Evolutionary conservation across 2,329 filamentous ascomycete species (phyloP).

Genomic region (Colletotrichum sp.): DNA sequence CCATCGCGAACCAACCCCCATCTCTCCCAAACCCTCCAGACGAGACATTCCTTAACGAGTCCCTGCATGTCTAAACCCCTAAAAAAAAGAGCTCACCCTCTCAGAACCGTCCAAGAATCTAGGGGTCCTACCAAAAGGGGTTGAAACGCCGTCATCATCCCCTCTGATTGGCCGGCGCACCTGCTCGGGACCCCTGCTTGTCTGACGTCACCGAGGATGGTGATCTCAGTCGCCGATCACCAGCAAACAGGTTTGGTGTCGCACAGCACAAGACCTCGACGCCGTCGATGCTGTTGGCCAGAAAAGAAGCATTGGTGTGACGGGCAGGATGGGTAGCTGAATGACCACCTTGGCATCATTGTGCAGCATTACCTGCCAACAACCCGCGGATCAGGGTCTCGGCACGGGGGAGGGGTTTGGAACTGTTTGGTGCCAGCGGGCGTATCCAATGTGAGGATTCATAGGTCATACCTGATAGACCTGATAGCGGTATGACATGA

Average conservation of each 20-base stretch:
- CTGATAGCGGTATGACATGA: neutral
- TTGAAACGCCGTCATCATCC: neutral
- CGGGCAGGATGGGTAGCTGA: neutral
- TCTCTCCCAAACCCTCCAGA: neutral
- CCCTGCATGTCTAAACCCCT: neutral
- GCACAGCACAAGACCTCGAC: neutral
- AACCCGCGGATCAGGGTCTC: neutral
- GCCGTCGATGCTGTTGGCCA: neutral
- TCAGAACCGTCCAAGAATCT: neutral
- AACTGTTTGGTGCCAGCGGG: neutral
- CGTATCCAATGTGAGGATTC: neutral
- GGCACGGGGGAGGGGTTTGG: neutral
- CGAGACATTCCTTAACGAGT: conserved; percentile 2
- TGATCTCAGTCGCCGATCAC: conserved; percentile 12
- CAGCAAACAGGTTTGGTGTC: conserved; percentile 16
- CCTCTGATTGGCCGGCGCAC: neutral
- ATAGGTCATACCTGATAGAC: neutral
- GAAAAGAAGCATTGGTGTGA: neutral
- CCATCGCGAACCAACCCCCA: neutral
- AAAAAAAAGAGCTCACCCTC: neutral
- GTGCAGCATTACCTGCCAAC: conserved; percentile 12
- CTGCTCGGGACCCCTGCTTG: neutral
- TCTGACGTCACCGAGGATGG: conserved; percentile 14
- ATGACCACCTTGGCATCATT: conserved; percentile 19
- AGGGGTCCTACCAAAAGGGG: conserved; percentile 16